phyloP scores from a whole-genome alignment of 2,329 filamentous ascomycete species.

The Microsporum ferrugineum region DNA sequence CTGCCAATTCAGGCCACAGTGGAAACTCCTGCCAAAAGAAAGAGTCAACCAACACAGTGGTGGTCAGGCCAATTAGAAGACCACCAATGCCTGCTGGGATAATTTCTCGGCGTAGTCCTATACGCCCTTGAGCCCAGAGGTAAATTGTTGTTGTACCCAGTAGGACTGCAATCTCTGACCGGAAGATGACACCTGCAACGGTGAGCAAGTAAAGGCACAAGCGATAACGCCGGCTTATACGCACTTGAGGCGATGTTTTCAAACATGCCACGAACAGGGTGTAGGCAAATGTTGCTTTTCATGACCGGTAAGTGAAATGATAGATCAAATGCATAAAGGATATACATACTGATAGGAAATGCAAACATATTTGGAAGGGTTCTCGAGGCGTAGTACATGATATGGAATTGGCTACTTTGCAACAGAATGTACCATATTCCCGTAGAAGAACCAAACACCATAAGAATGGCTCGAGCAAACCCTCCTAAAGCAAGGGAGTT shows the following conservation, averaged over 20 bases:
- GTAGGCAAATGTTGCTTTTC: slow-evolving; percentile 7
- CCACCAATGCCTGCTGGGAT: slow-evolving; percentile 56
- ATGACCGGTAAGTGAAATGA: not conserved
- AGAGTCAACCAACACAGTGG: slow-evolving; percentile 70
- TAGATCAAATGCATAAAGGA: not conserved
- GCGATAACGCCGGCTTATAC: slow-evolving; percentile 42
- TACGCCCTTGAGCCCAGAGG: slow-evolving; percentile 45
- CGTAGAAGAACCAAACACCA: slow-evolving; percentile 55
- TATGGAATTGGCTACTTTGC: slow-evolving; percentile 77
- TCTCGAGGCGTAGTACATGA: slow-evolving; percentile 83
- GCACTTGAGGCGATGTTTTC: slow-evolving; percentile 18
- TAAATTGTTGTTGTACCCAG: slow-evolving; percentile 57
- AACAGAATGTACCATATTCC: slow-evolving; percentile 71
- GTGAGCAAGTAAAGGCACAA: slow-evolving; percentile 65
- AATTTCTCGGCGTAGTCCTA: slow-evolving; percentile 44
- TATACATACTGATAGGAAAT: slow-evolving; percentile 62
- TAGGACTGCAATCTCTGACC: slow-evolving; percentile 76
- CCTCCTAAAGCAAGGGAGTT: slow-evolving; percentile 60
- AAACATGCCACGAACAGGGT: not conserved
- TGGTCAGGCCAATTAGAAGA: slow-evolving; percentile 51
- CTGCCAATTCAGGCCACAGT: slow-evolving; percentile 81
- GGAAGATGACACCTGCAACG: slow-evolving; percentile 70
- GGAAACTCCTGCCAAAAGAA: slow-evolving; percentile 77
- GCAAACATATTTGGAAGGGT: slow-evolving; percentile 96
- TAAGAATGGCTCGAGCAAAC: slow-evolving; percentile 53